Percentiles rank a stretch among this genome's conserved stretches.
Evolutionary conservation across 1,284 basidiomycete genomes (phyloP).

Genomic region (Athelia sp.): DNA sequence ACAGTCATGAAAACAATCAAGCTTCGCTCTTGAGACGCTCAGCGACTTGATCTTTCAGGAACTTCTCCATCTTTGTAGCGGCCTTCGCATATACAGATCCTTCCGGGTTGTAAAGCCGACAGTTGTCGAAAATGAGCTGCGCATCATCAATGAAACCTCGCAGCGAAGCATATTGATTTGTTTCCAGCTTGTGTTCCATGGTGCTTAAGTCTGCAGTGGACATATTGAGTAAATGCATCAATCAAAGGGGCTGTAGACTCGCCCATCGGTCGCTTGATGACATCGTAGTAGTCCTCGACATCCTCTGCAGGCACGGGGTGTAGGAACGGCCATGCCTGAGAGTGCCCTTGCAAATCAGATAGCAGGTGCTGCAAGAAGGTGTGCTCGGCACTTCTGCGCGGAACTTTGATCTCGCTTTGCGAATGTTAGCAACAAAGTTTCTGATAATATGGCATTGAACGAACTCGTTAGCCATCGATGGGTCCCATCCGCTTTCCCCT

Average conservation of each 20-base stretch:
- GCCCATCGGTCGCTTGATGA: constrained; percentile 95
- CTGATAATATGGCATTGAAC: constrained; percentile 20
- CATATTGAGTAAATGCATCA: background rate
- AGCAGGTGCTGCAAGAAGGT: constrained; percentile 80
- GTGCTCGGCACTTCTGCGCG: constrained; percentile 52
- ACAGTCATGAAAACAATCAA: too few species aligned
- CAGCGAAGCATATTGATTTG: constrained; percentile 71
- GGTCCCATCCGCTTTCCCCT: constrained; percentile 94
- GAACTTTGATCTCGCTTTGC: constrained; percentile 32
- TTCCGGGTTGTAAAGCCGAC: constrained; percentile 85
- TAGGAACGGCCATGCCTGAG: constrained; percentile 85
- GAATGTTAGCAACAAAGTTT: constrained; percentile 3
- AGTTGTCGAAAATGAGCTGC: constrained; percentile 88
- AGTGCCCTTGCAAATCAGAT: constrained; percentile 77
- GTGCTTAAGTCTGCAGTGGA: constrained; percentile 72
- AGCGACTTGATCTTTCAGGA: constrained; percentile 48
- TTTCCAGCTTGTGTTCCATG: constrained; percentile 92
- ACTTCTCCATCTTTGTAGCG: constrained; percentile 80
- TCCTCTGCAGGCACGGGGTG: constrained; percentile 80
- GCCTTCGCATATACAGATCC: constrained; percentile 83
- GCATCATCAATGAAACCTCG: constrained; percentile 81
- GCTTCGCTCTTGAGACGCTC: constrained; percentile 23
- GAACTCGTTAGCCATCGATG: constrained; percentile 77
- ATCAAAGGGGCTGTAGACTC: constrained; percentile 21
- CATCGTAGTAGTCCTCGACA: constrained; percentile 88